Percentiles rank a stretch among this genome's conserved stretches.
Conservation (phyloP, 768 basidiomycete species). For the Phlebiopsis flavidoalba region DNA sequence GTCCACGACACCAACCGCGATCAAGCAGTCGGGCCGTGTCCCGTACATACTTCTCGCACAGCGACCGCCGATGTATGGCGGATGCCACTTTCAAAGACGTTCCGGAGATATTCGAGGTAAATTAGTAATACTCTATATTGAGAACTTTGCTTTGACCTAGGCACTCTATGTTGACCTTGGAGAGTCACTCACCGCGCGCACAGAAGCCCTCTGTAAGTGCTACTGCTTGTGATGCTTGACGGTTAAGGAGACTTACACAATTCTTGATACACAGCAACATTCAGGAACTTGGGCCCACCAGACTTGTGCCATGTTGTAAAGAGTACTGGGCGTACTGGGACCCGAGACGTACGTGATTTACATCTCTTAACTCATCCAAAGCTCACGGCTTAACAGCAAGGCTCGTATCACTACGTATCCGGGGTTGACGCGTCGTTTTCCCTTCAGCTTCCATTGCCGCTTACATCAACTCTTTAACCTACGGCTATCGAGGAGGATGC, state of each 20-base stretch:
- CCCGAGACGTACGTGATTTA: conserved; percentile 70
- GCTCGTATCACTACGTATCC: conserved; percentile 96
- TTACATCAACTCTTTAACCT: conserved; percentile 98
- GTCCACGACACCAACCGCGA: conserved; percentile 7
- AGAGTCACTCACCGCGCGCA: conserved; percentile 83
- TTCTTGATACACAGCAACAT: conserved; percentile 61
- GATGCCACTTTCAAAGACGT: conserved; percentile 88
- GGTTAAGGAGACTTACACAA: conserved; percentile 2
- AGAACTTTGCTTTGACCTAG: no score
- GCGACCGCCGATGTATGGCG: conserved; percentile 26
- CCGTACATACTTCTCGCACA: conserved; percentile 4
- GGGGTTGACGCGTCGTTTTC: conserved; percentile 99
- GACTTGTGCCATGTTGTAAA: conserved; percentile 96
- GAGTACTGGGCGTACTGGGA: conserved; percentile 75
- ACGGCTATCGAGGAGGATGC: conserved; percentile 86
- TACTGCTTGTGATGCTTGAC: not conserved
- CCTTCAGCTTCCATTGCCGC: conserved; percentile 96
- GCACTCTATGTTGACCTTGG: conserved; percentile 72
- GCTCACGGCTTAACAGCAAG: conserved; percentile 48
- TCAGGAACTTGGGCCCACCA: conserved; percentile 95
- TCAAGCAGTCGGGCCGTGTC: conserved; percentile 4
- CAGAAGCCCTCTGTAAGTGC: conserved; percentile 82
- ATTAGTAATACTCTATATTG: no score
- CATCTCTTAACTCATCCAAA: conserved; percentile 2
- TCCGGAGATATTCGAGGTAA: conserved; percentile 94